Evolutionary conservation across 768 basidiomycete species (phyloP), one percentile per base, ranked within the genome.

Genomic region (Trametes sanguinea): DNA sequence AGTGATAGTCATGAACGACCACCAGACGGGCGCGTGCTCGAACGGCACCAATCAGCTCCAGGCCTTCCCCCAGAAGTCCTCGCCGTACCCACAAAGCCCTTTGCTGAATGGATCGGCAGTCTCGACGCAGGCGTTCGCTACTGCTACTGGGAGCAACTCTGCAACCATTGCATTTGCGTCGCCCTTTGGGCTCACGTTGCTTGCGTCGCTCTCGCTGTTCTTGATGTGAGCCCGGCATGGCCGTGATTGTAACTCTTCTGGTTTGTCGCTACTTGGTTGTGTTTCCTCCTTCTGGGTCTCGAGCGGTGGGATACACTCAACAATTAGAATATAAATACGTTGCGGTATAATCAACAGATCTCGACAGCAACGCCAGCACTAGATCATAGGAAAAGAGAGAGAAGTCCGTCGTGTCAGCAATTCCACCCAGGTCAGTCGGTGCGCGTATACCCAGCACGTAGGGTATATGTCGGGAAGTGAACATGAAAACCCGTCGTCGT

Each of bases 1-100:
- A 14, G 57, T 62, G 32, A 46, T 45, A 9, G 59, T 62, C 45
- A 54, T 60, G 59, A 61, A 67, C 56, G 62, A 57, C 54, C 62
- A 61, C 46, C 60, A 54, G 14, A 42, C 61, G 6, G 55, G 57
- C 51, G 17, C 58, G 64, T 72, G 71, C 54, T 47, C 63, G 9
- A 66, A 71, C 50, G 68, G 65, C 17, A 69, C 63, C 0, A 72
- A 72, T 52, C 4, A 61, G 4, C 59, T 72, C 9, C 69, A 69
- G 54, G 33, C 40, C 43, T 66, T 67, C 60, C 71, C 71, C 16
- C 69, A 72, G 55, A 54, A 55, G 16, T 59, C 65, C 35, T 66
- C 67, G 2, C 65, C 71, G 14, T 67, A 67, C 1, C 46, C 66
- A 13, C 68, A 63, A 40, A 65, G 61, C 35, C 71, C 71, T n/a